Base-by-base conservation (phyloP, 73 alveolate genomes). In the Uronychia setigera region DNA sequence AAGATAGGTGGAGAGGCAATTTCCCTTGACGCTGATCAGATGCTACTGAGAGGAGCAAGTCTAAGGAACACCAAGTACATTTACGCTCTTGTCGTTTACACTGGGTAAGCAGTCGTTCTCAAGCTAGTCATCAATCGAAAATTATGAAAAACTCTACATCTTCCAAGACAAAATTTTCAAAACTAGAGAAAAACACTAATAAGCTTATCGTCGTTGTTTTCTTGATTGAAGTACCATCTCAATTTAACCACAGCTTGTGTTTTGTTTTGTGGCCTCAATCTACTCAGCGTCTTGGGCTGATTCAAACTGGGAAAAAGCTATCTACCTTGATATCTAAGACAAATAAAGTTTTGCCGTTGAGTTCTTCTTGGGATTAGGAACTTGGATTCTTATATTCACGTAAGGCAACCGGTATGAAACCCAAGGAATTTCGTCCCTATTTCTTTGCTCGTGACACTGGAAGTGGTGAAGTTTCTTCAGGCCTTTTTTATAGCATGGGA, bases 101-200 rank as follows among this genome's bases (percentile, higher is more conserved):
- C 98, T 0, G 99, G 99, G 14, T 96, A 97, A 80, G 98, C 89
- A 32, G 82, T 27, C 75, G n/a, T n/a, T 87, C 1, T 79, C 77
- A 25, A 59, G 83, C 28, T 78, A 86, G 67, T 27, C 97, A 92
- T 88, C 96, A 95, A 35, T 91, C 99, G 0, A 95, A 94, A 82
- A 97, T 97, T 11, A 97, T 97, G 99, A 96, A 94, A 95, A 97
- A 97, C 88, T 95, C 99, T 29, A 94, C 98, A 0, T 87, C 90
- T 11, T 97, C 98, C 46, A 96, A 97, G 77, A 93, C 96, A 74
- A 97, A 97, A 89, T 89, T 95, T 78, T 96, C 99, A 31, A 91
- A 93, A 30, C 87, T 97, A 0, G 99, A 97, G 92, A 93, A 84
- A 90, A 80, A 86, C 57, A 97, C 97, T 93, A 95, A 97, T 86